phyloP scores from a whole-genome alignment of 2,329 filamentous ascomycete genomes.

The Balansia obtecta region DNA sequence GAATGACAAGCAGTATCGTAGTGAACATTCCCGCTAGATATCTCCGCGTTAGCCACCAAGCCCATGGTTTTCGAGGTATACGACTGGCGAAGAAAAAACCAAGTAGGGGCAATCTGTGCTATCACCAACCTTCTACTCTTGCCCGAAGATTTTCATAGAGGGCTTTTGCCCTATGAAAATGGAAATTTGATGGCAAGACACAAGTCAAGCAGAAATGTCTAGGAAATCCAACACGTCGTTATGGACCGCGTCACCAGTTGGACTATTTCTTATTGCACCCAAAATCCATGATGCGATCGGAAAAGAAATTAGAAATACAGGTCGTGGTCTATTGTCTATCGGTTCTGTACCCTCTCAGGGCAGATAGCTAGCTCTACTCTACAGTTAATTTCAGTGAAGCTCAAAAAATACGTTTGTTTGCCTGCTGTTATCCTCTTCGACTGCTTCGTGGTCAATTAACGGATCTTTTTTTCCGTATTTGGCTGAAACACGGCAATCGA shows the following conservation, averaged over 20 bases:
- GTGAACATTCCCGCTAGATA: constrained; percentile 56
- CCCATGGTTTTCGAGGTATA: constrained; percentile 83
- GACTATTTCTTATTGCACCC: too few species aligned
- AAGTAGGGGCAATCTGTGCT: constrained; percentile 27
- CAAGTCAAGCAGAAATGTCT: constrained; percentile 27
- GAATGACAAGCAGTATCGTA: not conserved
- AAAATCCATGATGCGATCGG: too few species aligned
- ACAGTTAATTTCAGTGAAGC: constrained; percentile 6
- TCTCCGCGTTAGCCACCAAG: constrained; percentile 68
- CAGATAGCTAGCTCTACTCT: constrained; percentile 9
- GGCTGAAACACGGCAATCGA: constrained; percentile 2
- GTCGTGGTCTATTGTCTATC: constrained; percentile 8
- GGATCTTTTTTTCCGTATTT: not conserved
- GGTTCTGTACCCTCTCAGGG: constrained; percentile 5
- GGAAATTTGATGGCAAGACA: constrained; percentile 80
- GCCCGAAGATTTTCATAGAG: constrained; percentile 70
- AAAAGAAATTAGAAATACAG: constrained; percentile 2
- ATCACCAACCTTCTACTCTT: constrained; percentile 47
- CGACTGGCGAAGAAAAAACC: constrained; percentile 75
- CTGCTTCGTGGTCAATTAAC: not conserved
- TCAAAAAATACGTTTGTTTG: constrained; percentile 5
- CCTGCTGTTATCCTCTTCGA: constrained; percentile 1
- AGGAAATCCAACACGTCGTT: not conserved
- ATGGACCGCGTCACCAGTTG: too few species aligned
- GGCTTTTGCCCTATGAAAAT: constrained; percentile 46